phyloP scores from a whole-genome alignment of 371 early-diverging fungal species.

The Apophysomyces variabilis region DNA sequence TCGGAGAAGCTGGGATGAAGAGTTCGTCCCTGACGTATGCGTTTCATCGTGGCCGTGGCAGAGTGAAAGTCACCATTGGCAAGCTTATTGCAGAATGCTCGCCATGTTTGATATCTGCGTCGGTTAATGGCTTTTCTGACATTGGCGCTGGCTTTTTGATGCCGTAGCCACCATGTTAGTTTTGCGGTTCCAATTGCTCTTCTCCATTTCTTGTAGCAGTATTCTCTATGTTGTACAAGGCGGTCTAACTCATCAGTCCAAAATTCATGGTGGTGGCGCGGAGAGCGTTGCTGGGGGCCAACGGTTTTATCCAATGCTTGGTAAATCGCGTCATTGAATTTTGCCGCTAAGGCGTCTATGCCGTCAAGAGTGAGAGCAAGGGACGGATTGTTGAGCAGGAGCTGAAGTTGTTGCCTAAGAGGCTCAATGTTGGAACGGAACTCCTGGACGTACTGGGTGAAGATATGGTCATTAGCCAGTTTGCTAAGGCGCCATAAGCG shows the following conservation, averaged over 20 bases:
- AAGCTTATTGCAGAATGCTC: conserved; percentile 12
- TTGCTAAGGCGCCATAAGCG: not conserved
- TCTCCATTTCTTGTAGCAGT: conserved; percentile 17
- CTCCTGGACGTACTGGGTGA: not conserved
- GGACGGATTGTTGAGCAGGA: too few relatives aligned
- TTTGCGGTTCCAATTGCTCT: conserved; percentile 13
- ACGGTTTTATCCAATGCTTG: not conserved
- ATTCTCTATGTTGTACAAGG: conserved; percentile 5
- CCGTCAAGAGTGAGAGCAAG: too few relatives aligned
- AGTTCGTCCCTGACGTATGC: too few relatives aligned
- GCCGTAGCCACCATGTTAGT: conserved; percentile 15
- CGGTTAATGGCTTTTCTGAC: not conserved
- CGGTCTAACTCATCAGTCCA: conserved; percentile 18
- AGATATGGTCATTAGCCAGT: not conserved
- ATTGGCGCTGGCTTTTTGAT: too few relatives aligned
- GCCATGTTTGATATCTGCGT: conserved; percentile 18
- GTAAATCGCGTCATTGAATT: not conserved
- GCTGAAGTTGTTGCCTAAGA: not conserved
- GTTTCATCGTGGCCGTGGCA: too few relatives aligned
- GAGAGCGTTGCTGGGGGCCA: not conserved
- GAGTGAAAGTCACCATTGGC: not conserved
- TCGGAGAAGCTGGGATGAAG: too few relatives aligned
- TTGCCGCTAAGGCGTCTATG: not conserved
- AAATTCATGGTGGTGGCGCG: not conserved
- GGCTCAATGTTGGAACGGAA: not conserved